Evolutionary conservation across 2,329 filamentous ascomycete genomes (phyloP).

Genomic region (Pseudocercospora eumusae): DNA sequence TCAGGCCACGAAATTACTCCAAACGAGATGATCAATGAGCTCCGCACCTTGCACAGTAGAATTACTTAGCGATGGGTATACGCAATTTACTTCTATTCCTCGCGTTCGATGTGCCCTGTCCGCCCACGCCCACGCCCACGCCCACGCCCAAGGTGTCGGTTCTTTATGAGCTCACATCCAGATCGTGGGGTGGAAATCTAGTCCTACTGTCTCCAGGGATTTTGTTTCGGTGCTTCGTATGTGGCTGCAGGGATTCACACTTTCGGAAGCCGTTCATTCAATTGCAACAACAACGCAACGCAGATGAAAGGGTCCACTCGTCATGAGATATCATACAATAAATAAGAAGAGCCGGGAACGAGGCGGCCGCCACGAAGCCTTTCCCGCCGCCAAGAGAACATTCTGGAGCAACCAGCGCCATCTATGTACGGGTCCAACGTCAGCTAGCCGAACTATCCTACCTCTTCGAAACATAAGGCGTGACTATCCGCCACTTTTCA

Average conservation of each 20-base stretch:
- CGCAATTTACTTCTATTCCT: not conserved
- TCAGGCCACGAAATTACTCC: not conserved
- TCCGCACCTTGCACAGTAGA: too few relatives aligned
- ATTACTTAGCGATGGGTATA: not conserved
- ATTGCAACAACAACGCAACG: not conserved
- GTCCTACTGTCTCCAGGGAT: not conserved
- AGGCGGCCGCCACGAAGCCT: not conserved
- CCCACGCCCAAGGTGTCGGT: not conserved
- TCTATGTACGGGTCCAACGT: not conserved
- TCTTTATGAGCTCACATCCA: constrained; percentile 1
- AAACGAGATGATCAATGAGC: not conserved
- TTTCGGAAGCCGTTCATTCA: constrained; percentile 4
- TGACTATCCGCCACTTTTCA: constrained; percentile 7
- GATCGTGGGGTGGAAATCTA: constrained; percentile 4
- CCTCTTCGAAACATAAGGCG: constrained; percentile 7
- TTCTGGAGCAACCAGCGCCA: constrained; percentile 1
- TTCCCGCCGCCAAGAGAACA: not conserved
- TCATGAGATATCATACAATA: not conserved
- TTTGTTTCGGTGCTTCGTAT: constrained; percentile 7
- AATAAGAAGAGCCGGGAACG: constrained; percentile 4
- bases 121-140: not conserved
- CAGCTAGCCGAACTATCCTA: not conserved
- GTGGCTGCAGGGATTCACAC: constrained; percentile 7
- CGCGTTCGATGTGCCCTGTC: not conserved
- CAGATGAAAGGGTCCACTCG: not conserved